phyloP scores from a whole-genome alignment of 2,329 filamentous ascomycete genomes.

The Epichloe coenophiala region DNA sequence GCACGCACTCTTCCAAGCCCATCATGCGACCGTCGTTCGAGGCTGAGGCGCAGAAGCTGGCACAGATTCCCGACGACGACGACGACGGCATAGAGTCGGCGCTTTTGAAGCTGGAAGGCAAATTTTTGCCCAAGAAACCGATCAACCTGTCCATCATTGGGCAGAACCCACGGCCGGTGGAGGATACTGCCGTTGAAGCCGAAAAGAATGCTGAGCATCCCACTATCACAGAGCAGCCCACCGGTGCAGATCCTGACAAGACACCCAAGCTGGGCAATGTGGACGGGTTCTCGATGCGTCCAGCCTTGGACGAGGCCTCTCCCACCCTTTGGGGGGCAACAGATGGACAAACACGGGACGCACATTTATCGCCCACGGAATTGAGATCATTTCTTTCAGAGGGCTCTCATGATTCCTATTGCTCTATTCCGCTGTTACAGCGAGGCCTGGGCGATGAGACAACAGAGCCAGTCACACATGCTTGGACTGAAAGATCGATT shows the following conservation, averaged over 20 bases:
- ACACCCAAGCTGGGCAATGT: neutral
- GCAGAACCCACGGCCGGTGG: slow-evolving; percentile 9
- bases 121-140: slow-evolving; percentile 44
- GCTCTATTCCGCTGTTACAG: slow-evolving; percentile 63
- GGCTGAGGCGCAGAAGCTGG: slow-evolving; percentile 72
- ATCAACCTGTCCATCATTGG: slow-evolving; percentile 20
- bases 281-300: slow-evolving; percentile 1
- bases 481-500: slow-evolving; percentile 42
- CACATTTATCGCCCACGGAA: slow-evolving; percentile 19
- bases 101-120: slow-evolving; percentile 81
- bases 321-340: slow-evolving; percentile 6
- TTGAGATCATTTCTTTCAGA: slow-evolving; percentile 39
- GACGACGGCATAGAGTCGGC: slow-evolving; percentile 85
- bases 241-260: neutral
- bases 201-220: neutral
- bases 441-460: slow-evolving; percentile 44
- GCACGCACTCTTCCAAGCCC: slow-evolving; percentile 48
- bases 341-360: slow-evolving; percentile 9
- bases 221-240: too few relatives aligned
- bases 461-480: slow-evolving; percentile 14
- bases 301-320: neutral
- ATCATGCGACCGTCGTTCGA: slow-evolving; percentile 68
- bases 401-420: slow-evolving; percentile 60
- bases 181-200: neutral
- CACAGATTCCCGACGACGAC: slow-evolving; percentile 71